phyloP scores from a whole-genome alignment of 1,139 yeast species.

The Yarrowia galli region DNA sequence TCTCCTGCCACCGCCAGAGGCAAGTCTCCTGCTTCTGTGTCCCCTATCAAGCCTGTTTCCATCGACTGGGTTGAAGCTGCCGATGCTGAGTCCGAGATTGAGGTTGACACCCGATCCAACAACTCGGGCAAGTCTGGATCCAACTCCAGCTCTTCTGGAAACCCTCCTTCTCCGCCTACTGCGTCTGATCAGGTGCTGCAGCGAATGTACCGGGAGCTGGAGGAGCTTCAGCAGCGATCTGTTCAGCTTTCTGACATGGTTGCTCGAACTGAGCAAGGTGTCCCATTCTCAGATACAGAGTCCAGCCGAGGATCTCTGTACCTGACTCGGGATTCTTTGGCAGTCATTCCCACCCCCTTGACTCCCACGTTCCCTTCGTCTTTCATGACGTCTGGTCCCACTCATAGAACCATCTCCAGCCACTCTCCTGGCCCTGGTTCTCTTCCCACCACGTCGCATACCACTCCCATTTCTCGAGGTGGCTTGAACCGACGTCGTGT shows the following conservation, averaged over 20 bases:
- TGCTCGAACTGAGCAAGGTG: conserved; percentile 35
- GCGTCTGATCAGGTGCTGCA: conserved; percentile 44
- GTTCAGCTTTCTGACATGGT: conserved; percentile 44
- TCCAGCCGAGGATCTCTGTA: conserved; percentile 12
- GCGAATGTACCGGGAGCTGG: conserved; percentile 48
- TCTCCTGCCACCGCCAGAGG: neutral
- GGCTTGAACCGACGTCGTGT: conserved; percentile 42
- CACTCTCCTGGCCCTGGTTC: conserved; percentile 7
- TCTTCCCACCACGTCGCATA: conserved; percentile 28
- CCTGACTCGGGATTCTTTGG: conserved; percentile 24
- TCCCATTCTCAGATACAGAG: conserved; percentile 13
- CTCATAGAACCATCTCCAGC: conserved; percentile 12
- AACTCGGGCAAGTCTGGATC: conserved; percentile 16
- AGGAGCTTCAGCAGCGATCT: conserved; percentile 46
- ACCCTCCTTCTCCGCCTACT: conserved; percentile 26
- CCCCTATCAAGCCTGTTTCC: conserved; percentile 6
- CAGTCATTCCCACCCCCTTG: conserved; percentile 13
- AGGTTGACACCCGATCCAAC: neutral
- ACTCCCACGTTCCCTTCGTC: conserved; percentile 12
- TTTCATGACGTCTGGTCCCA: conserved; percentile 10
- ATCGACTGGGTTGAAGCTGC: conserved; percentile 18
- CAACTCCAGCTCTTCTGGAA: conserved; percentile 7
- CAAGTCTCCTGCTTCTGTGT: neutral
- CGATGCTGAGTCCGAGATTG: neutral
- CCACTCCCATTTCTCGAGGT: conserved; percentile 41